Evolutionary conservation across 805 yeast species (phyloP), one percentile per base, ranked within the genome.

Genomic region (Yamadazyma philogaea): DNA sequence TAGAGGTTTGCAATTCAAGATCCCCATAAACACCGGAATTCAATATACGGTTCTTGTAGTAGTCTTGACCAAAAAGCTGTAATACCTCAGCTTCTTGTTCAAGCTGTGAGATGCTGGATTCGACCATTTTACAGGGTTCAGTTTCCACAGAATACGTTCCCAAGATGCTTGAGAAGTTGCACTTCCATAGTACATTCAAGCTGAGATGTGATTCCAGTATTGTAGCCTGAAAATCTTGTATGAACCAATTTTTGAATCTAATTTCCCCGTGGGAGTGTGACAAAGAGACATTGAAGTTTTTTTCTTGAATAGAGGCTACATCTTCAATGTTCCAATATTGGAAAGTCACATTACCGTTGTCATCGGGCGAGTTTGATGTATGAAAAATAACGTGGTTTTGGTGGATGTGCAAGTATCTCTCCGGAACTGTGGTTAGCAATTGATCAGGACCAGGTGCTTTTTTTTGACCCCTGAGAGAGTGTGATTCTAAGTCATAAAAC

Each of bases 401-500:
- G 4, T 37, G 12, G 6, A 37, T 33, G 1, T 30, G 27, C 14
- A 67, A 48, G 47, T 66, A 61, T 42, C 61, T 64, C 7, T 54
- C 48, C 5, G 72, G 66, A 16, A 60, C 51, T 7, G 60, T 46
- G 15, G 60, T 57, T 16, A 66, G 47, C 66, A 68, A 62, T 18
- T 34, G 24, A 19, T 40, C 37, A 22, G 10, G 16, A 10, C 31
- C 34, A 5, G 35, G 16, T 3, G 39, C 15, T 24, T 39, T 12
- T 6, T 30, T 4, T 6, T 36, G n/a, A 18, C 22, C 16, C 11
- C 31, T 27, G 14, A 19, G 22, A 3, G 24, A 35, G 37, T 67
- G 72, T 2, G 67, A 51, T 0, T 54, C 47, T 3, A 82, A 52
- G 21, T 79, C 72, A 90, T 93, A 87, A 16, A 84, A 49, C 47